Evolutionary conservation across 2,329 filamentous ascomycete genomes (phyloP), one percentile per base, ranked within the genome.

Genomic region (Pseudogymnoascus sp.): DNA sequence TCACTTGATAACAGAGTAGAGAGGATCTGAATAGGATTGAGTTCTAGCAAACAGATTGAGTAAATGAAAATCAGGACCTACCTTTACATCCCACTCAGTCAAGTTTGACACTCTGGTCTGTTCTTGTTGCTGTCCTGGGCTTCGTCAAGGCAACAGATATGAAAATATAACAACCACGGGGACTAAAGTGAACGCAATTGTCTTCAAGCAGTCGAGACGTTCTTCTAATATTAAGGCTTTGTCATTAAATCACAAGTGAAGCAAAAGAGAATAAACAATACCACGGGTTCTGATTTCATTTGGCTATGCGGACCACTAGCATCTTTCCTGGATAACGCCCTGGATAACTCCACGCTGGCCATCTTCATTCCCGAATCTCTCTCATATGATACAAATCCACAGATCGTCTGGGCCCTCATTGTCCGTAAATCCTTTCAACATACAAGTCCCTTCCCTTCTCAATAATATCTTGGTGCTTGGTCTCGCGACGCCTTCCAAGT

Each of bases 401-500:
- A 55, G 49, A 35, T 35, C 11, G 2, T 33, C 49, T 55, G 49
- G 11, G 16, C 29, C 49, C 29, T 19, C 23, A 55, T 55, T 19
- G 29, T 33, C 49, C 10, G 29, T 55, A 55, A 55, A 55, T 55
- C 26, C 29, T 55, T 33, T 33, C 29, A 55, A 8, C 29, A 55
- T 55, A 55, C 49, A 55, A 55, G n/a, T 16, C 29, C 16, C 16
- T 6, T 35, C 16, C 16, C 49, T 29, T n/a, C 16, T 55, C 29
- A 55, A 55, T 79, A 55, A 19, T 55, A 55, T 35, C 49, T 55
- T 55, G 49, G 49, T 29, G 16, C 16, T 12, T 55, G 49, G 49
- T 55, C 49, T 21, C 69, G 19, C 58, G 66, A 69, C 35, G 76
- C 71, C 70, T 83, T 85, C 80, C 83, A 85, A 7, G 79, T 76